Percentiles rank a stretch among this genome's conserved stretches.
phyloP scores from a whole-genome alignment of 2,329 filamentous ascomycete species.

The Exophiala dermatitidis region DNA sequence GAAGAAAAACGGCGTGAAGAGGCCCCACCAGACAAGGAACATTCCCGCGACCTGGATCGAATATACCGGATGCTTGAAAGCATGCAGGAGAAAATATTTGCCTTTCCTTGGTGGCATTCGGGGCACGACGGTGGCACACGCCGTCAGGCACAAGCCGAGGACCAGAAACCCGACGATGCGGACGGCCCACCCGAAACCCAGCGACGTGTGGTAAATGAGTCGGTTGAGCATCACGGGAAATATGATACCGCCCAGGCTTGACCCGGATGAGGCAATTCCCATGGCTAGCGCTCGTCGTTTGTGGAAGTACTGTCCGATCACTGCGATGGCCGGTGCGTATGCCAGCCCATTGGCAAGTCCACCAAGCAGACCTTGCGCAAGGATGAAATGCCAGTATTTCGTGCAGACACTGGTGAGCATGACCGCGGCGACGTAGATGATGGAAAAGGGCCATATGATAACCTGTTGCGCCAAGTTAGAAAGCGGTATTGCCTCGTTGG shows the following conservation, averaged over 20 bases:
- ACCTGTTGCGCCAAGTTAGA: slow-evolving; percentile 20
- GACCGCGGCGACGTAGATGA: slow-evolving; percentile 25
- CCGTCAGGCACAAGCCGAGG: slow-evolving; percentile 1
- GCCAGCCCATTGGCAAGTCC: slow-evolving; percentile 38
- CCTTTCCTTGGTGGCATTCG: slow-evolving; percentile 6
- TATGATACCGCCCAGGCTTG: slow-evolving; percentile 38
- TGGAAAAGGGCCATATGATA: slow-evolving; percentile 28
- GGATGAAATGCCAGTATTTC: slow-evolving; percentile 35
- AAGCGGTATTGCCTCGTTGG: neutral
- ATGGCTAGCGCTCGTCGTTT: slow-evolving; percentile 68
- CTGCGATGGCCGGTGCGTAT: slow-evolving; percentile 32
- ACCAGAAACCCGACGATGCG: slow-evolving; percentile 15
- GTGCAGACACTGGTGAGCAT: slow-evolving; percentile 36
- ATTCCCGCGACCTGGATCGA: slow-evolving; percentile 45
- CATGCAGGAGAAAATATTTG: neutral
- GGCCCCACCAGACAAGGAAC: slow-evolving; percentile 65
- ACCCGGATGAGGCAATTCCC: slow-evolving; percentile 58
- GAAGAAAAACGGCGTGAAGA: slow-evolving; percentile 75
- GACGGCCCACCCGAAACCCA: slow-evolving; percentile 19
- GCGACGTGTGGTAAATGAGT: slow-evolving; percentile 32
- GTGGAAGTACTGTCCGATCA: slow-evolving; percentile 64
- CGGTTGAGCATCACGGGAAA: slow-evolving; percentile 47
- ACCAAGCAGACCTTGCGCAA: slow-evolving; percentile 36
- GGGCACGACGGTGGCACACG: neutral
- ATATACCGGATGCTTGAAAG: slow-evolving; percentile 27